Evolutionary conservation across 2,329 filamentous ascomycete genomes (phyloP), one percentile per base, ranked within the genome.

Genomic region (Ophiostoma perfectum): DNA sequence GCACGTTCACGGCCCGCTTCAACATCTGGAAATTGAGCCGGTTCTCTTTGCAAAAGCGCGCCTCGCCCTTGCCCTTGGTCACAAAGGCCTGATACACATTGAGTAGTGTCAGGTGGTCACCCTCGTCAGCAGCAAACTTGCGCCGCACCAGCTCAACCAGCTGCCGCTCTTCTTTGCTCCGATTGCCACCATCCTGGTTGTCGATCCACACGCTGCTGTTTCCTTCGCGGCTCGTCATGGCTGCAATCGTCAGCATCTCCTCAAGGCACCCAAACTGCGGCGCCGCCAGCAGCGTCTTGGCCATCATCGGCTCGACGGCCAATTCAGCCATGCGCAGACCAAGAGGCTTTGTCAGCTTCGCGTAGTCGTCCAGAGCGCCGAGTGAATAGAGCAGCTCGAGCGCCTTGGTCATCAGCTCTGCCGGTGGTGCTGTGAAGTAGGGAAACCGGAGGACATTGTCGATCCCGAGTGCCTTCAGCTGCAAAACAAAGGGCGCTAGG

Each of bases 271-370:
- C 84, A 78, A 97, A 96, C 0, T 84, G 82, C 4, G 86, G 80
- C 0, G 93, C 90, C 18, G 88, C 86, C 8, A 98, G 86, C 4
- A 97, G 82, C 0, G 90, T 91, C 78, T 94, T 96, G 6, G 90
- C 92, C 85, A 97, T 95, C 92, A 97, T 97, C 0, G 95, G 95
- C 73, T 97, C 92, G 7, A 98, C 86, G 0, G 93, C 90, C 60
- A 99, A 82, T 77, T 98, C 94, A 0, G 95, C 94, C 93, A 98
- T 97, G 60, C 92, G 86, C 70, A 87, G 83, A 0, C 95, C 95
- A n/a, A 97, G 81, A 0, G 95, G 93, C 73, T 87, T 89, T 2
- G 94, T 97, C 41, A 99, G 85, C 75, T 94, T 96, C 14, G 93
- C 93, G 75, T 97, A 94, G 66, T 90, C 87, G 74, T 98, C 93